A percentile compares a stretch with the other conserved stretches of the same genome.
phyloP scores from a whole-genome alignment of 306 rosid species.

The Cicer judaicum region DNA sequence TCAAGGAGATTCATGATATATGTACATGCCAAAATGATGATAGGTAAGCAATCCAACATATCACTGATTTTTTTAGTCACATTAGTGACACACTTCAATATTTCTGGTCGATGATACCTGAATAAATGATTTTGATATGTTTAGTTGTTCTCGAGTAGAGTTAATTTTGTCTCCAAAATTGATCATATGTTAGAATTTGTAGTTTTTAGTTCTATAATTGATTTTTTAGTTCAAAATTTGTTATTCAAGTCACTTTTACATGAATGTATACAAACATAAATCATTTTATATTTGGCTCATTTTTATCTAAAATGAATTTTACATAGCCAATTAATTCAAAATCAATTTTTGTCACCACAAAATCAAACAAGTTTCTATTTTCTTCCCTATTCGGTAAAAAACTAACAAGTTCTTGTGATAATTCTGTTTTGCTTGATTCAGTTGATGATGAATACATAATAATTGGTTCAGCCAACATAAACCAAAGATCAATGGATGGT shows the following conservation, averaged over 20 bases:
- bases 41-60: slow-evolving; percentile 55
- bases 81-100: background rate
- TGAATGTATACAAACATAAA: too few relatives aligned
- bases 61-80: background rate
- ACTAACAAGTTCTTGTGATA: background rate
- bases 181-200: too few relatives aligned
- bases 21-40: slow-evolving; percentile 98
- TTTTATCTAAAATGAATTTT: too few relatives aligned
- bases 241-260: too few relatives aligned
- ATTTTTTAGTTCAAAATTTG: too few relatives aligned
- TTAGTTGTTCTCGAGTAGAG: too few relatives aligned
- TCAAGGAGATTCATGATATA: slow-evolving; percentile 78
- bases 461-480: slow-evolving; percentile 89
- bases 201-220: too few relatives aligned
- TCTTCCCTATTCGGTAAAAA: background rate
- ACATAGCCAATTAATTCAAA: too few relatives aligned
- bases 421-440: slow-evolving; percentile 29
- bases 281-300: too few relatives aligned
- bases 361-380: background rate
- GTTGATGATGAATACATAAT: slow-evolving; percentile 96
- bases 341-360: too few relatives aligned
- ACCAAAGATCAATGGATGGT: slow-evolving; percentile 93
- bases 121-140: too few relatives aligned
- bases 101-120: background rate
- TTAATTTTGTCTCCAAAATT: too few relatives aligned